phyloP scores from a whole-genome alignment of 768 basidiomycete species.

The Suillus brevipes region DNA sequence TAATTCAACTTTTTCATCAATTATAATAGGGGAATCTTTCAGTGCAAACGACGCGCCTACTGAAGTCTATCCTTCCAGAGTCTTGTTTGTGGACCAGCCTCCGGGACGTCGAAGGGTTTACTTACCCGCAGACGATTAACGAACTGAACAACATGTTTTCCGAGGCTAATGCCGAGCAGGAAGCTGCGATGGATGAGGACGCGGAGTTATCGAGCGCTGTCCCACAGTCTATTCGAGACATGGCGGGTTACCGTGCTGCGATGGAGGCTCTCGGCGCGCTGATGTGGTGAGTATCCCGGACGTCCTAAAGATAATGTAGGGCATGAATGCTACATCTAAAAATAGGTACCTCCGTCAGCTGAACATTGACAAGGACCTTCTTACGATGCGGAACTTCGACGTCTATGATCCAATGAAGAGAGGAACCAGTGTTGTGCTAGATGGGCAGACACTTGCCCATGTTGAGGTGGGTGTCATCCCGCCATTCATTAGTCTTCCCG shows the following conservation, averaged over 20 bases:
- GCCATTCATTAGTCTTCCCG: neutral
- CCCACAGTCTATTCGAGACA: constrained; percentile 73
- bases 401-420: constrained; percentile 93
- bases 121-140: constrained; percentile 66
- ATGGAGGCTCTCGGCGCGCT: constrained; percentile 88
- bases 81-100: constrained; percentile 89
- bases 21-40: constrained; percentile 76
- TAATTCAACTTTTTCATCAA: neutral
- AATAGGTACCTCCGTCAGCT: constrained; percentile 83
- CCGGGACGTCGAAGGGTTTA: constrained; percentile 78
- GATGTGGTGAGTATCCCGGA: constrained; percentile 65
- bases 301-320: neutral
- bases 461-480: constrained; percentile 63
- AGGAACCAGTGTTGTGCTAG: constrained; percentile 82
- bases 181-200: constrained; percentile 50
- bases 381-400: constrained; percentile 97
- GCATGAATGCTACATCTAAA: neutral
- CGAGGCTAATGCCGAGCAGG: constrained; percentile 31
- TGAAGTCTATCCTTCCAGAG: constrained; percentile 78
- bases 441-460: constrained; percentile 94
- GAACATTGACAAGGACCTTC: constrained; percentile 93
- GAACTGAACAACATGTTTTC: constrained; percentile 71
- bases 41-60: constrained; percentile 74
- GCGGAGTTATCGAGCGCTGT: constrained; percentile 36
- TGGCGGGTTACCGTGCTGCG: constrained; percentile 64